Percentiles rank a stretch among this genome's conserved stretches.
Conservation (phyloP, 2,329 filamentous ascomycete genomes). For the Pseudocercospora eumusae region DNA sequence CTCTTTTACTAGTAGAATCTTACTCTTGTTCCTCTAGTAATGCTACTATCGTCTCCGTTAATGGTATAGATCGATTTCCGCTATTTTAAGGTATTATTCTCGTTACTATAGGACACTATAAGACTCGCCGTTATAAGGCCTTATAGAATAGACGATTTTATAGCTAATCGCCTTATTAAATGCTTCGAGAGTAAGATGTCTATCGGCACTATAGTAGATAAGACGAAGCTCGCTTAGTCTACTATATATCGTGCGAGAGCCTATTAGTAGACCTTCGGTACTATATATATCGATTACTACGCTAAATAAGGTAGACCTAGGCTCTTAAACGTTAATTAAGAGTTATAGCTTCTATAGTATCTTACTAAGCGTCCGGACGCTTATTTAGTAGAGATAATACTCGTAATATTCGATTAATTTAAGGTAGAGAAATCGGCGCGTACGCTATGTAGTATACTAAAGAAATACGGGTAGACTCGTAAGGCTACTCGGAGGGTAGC, state of each 20-base stretch:
- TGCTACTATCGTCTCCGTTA: no score
- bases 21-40: no score
- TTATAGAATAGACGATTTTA: neutral
- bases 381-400: neutral
- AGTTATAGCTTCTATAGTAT: constrained; percentile 1
- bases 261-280: neutral
- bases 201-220: neutral
- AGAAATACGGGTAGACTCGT: neutral
- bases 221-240: neutral
- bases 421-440: neutral
- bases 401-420: neutral
- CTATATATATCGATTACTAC: neutral
- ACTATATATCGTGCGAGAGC: neutral
- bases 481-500: neutral
- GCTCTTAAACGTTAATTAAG: neutral
- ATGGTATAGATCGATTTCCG: no score
- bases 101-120: neutral
- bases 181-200: neutral
- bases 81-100: no score
- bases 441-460: neutral
- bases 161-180: neutral
- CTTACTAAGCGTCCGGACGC: neutral
- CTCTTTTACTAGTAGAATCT: no score
- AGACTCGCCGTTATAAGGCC: neutral
- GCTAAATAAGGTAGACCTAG: neutral